A percentile compares a stretch with the other conserved stretches of the same genome.
phyloP scores from a whole-genome alignment of 257 asterid genomes.

The Solanum chilense region DNA sequence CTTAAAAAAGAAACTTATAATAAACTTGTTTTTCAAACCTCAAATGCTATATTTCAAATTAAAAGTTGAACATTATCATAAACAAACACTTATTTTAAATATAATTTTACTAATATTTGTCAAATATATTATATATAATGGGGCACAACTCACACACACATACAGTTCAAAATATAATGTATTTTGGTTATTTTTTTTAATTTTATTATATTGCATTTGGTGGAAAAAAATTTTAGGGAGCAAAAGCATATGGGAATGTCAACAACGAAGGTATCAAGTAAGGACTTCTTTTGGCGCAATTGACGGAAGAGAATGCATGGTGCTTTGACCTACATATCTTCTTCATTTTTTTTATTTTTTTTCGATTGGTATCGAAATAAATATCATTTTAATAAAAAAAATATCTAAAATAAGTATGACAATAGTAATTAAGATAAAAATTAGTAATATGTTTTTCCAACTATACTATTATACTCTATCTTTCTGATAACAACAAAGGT shows the following conservation, averaged over 20 bases:
- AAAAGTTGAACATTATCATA: neutral
- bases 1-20: neutral
- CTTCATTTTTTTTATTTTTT: no score
- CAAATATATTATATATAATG: neutral
- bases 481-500: neutral
- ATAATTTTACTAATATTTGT: neutral
- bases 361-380: neutral
- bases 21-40: neutral
- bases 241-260: conserved; percentile 1
- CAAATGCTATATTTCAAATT: neutral
- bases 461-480: neutral
- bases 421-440: neutral
- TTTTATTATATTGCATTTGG: neutral
- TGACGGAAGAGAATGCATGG: conserved; percentile 18
- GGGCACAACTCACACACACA: neutral
- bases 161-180: neutral
- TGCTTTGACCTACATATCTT: neutral
- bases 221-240: neutral
- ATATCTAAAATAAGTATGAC: neutral
- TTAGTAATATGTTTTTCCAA: neutral
- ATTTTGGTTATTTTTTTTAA: neutral
- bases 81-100: neutral
- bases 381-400: neutral
- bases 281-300: conserved; percentile 17
- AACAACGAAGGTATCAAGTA: neutral